Evolutionary conservation across 2,329 filamentous ascomycete genomes (phyloP).

Genomic region (Xylariaceae sp.): DNA sequence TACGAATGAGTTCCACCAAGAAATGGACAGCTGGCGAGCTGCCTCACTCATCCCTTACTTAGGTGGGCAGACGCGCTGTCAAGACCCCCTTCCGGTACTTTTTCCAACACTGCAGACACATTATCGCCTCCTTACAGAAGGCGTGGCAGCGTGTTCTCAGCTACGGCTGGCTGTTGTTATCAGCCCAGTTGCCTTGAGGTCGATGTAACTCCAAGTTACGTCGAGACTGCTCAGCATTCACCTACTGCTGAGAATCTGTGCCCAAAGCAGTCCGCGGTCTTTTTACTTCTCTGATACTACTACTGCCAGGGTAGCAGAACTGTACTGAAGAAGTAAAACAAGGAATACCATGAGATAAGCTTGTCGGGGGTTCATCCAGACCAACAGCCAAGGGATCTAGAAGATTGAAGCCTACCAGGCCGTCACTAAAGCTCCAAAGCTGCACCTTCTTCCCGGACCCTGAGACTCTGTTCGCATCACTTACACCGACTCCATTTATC

Average conservation of each 20-base stretch:
- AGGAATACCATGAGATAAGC: no score
- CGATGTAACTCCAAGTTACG: no score
- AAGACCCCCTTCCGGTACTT: not conserved
- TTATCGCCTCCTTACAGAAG: not conserved
- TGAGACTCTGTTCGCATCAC: not conserved
- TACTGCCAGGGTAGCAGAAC: no score
- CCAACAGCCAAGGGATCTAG: not conserved
- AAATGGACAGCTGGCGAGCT: not conserved
- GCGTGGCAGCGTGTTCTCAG: no score
- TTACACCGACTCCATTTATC: not conserved
- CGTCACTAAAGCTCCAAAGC: not conserved
- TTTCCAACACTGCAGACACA: not conserved
- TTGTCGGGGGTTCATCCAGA: not conserved
- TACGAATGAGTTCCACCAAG: not conserved
- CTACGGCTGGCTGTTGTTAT: no score
- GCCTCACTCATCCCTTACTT: not conserved
- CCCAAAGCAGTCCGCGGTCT: no score
- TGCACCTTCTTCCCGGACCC: not conserved
- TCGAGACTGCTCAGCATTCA: no score
- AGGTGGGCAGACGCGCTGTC: not conserved
- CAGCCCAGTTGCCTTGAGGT: no score
- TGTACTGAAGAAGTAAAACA: no score
- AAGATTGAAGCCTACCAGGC: not conserved
- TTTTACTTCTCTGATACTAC: no score
- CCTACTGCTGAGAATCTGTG: no score